A percentile compares a stretch with the other conserved stretches of the same genome.
These are phyloP conservation scores for Trametes pubescens DNA, from an alignment of 1,284 basidiomycete species.

Conservation along the genomic window DNA sequence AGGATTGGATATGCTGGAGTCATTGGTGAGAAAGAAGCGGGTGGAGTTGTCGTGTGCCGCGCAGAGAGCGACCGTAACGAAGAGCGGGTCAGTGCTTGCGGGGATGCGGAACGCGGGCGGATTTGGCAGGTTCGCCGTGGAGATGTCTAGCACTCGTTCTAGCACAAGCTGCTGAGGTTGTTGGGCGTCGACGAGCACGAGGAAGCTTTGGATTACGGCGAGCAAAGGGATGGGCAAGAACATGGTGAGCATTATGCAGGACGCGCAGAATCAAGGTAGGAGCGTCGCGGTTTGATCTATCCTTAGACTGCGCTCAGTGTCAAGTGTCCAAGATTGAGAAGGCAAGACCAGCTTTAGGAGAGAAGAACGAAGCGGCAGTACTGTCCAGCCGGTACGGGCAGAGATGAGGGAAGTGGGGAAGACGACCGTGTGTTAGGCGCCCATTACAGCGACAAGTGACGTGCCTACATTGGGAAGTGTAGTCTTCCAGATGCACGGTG, in stretches of 20 bases:
- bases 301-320: neutral
- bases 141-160: conserved; percentile 30
- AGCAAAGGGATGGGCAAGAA: conserved; percentile 32
- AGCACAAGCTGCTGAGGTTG: conserved; percentile 31
- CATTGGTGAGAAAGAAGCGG: conserved; percentile 67
- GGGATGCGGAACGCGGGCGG: conserved; percentile 43
- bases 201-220: conserved; percentile 34
- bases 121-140: conserved; percentile 29
- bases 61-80: conserved; percentile 69
- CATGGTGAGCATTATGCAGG: neutral
- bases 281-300: neutral
- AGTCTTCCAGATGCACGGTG: neutral
- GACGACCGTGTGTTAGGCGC: neutral
- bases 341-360: no score
- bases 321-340: no score
- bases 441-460: neutral
- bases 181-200: conserved; percentile 34
- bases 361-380: no score
- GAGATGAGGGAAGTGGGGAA: neutral
- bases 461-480: neutral
- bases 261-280: neutral
- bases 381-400: no score
- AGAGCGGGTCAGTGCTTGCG: conserved; percentile 50
- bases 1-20: conserved; percentile 50
- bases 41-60: conserved; percentile 45